Percentiles rank a stretch among this genome's conserved stretches.
phyloP scores from a whole-genome alignment of 1,139 yeast species.

The Candida sp. region DNA sequence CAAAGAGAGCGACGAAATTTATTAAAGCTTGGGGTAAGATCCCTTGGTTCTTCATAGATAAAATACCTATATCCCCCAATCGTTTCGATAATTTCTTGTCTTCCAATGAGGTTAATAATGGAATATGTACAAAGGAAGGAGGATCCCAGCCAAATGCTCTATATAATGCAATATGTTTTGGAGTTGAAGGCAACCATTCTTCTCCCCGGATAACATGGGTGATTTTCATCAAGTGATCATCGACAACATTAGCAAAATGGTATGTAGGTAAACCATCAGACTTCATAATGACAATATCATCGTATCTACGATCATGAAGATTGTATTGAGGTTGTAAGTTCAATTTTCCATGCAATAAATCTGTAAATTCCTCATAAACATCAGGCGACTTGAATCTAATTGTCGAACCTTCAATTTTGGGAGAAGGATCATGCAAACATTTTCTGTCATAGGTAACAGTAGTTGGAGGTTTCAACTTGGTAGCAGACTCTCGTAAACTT shows the following conservation, averaged over 20 bases:
- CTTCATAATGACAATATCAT: constrained; percentile 85
- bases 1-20: constrained; percentile 86
- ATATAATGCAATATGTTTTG: constrained; percentile 88
- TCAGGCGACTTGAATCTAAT: constrained; percentile 72
- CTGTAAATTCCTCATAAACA: constrained; percentile 61
- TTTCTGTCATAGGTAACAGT: constrained; percentile 89
- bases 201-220: constrained; percentile 97
- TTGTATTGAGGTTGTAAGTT: constrained; percentile 81
- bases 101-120: constrained; percentile 67
- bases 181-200: constrained; percentile 96
- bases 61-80: constrained; percentile 74
- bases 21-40: constrained; percentile 82
- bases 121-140: constrained; percentile 86
- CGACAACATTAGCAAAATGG: constrained; percentile 94
- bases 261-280: constrained; percentile 95
- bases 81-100: constrained; percentile 89
- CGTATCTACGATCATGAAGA: constrained; percentile 67
- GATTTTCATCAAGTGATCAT: constrained; percentile 88
- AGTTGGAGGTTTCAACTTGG: constrained; percentile 77
- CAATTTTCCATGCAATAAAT: constrained; percentile 72
- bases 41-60: constrained; percentile 56
- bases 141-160: constrained; percentile 83
- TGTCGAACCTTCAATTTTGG: constrained; percentile 33
- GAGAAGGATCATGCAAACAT: constrained; percentile 40
- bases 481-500: constrained; percentile 67